A percentile compares a stretch with the other conserved stretches of the same genome.
Conservation (phyloP, 768 basidiomycete species). For the Russula olivacea region DNA sequence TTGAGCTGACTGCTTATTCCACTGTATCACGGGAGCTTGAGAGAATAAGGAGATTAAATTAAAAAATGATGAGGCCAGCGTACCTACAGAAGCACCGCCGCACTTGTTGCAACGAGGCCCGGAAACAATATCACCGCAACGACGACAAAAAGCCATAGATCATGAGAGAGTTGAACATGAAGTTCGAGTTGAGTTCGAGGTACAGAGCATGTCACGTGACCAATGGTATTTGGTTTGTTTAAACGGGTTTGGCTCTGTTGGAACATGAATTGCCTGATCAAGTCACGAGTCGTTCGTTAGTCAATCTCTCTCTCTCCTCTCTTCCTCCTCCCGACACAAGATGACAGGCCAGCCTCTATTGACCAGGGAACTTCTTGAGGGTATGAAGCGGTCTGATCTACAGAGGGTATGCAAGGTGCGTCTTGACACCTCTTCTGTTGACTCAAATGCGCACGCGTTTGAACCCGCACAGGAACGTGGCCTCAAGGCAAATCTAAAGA, state of each 20-base stretch:
- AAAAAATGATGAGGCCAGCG: slow-evolving; percentile 30
- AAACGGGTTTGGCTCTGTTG: neutral
- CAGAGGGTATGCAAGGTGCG: slow-evolving; percentile 60
- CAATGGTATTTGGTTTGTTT: neutral
- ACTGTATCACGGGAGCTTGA: slow-evolving; percentile 63
- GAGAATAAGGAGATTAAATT: neutral
- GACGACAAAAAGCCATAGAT: slow-evolving; percentile 76
- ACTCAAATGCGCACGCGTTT: slow-evolving; percentile 7
- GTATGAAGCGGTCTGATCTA: slow-evolving; percentile 46
- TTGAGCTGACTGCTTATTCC: slow-evolving; percentile 45
- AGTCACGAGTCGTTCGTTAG: slow-evolving; percentile 4
- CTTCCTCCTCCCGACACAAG: neutral
- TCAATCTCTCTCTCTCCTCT: neutral
- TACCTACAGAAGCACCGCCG: slow-evolving; percentile 74
- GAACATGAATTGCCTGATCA: neutral
- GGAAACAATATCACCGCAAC: slow-evolving; percentile 78
- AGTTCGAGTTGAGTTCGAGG: neutral
- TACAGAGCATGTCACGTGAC: slow-evolving; percentile 11
- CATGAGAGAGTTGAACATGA: slow-evolving; percentile 6
- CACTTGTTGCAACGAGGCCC: slow-evolving; percentile 64
- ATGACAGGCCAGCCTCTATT: slow-evolving; percentile 38
- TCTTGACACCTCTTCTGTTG: slow-evolving; percentile 15
- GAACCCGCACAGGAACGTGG: slow-evolving; percentile 55
- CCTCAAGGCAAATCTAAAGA: slow-evolving; percentile 77
- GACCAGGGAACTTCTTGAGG: slow-evolving; percentile 43